phyloP scores from a whole-genome alignment of 257 asterid species.

The Cruciata laevipes region DNA sequence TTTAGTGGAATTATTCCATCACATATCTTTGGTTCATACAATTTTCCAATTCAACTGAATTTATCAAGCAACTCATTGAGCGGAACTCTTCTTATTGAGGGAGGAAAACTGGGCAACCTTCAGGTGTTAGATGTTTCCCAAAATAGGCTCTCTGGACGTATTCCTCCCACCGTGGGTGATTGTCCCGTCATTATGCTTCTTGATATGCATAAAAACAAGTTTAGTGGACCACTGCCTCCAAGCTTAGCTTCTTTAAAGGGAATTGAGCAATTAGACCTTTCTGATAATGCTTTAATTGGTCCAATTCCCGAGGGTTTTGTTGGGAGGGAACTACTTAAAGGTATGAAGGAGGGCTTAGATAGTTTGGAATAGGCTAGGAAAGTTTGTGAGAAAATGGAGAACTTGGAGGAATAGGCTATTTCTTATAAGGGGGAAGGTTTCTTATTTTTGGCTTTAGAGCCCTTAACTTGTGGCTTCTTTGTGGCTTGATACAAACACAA shows the following conservation, averaged over 20 bases:
- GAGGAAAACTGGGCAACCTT: slow-evolving; percentile 2
- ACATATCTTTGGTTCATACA: slow-evolving; percentile 8
- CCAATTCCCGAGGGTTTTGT: neutral
- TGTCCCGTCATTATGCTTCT: neutral
- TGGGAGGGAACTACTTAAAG: too few relatives aligned
- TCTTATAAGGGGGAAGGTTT: too few relatives aligned
- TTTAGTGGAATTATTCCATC: slow-evolving; percentile 19
- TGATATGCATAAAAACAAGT: neutral
- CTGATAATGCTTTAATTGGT: neutral
- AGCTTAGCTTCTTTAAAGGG: slow-evolving; percentile 4
- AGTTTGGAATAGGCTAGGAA: too few relatives aligned
- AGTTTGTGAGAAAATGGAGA: too few relatives aligned
- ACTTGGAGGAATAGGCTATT: too few relatives aligned
- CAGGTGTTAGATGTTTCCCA: neutral
- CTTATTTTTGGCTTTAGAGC: too few relatives aligned
- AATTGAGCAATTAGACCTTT: neutral
- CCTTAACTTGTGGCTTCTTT: too few relatives aligned
- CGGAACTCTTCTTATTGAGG: slow-evolving; percentile 2
- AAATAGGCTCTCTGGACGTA: slow-evolving; percentile 9
- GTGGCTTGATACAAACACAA: too few relatives aligned
- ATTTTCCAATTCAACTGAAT: slow-evolving; percentile 11
- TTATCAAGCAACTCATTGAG: slow-evolving; percentile 17
- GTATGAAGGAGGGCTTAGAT: too few relatives aligned
- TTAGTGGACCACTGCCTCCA: neutral
- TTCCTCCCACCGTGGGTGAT: slow-evolving; percentile 10